phyloP scores from a whole-genome alignment of 164 flowering plant genomes.

The Aristolochia fimbriata region DNA sequence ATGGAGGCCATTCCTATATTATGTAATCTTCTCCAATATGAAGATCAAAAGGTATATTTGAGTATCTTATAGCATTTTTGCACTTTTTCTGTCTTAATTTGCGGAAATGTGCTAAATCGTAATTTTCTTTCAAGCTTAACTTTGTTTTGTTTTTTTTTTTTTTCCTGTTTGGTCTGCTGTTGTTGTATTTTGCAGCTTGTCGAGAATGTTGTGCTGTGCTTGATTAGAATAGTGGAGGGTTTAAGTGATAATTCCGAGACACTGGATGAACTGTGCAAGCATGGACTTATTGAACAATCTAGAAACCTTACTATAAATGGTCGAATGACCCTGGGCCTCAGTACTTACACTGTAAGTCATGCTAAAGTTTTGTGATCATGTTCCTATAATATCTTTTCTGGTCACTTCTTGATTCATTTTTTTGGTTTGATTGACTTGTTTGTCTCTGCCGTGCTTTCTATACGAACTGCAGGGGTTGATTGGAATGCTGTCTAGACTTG shows the following conservation, averaged over 20 bases:
- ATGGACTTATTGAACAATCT: slow-evolving; percentile 56
- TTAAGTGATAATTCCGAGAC: slow-evolving; percentile 35
- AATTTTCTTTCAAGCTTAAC: background rate
- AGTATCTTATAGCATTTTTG: too few species aligned
- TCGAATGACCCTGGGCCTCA: slow-evolving; percentile 39
- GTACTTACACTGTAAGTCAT: slow-evolving; percentile 45
- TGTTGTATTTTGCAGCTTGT: slow-evolving; percentile 44
- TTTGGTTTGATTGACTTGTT: too few species aligned
- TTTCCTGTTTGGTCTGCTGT: background rate
- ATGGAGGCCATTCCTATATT: slow-evolving; percentile 81
- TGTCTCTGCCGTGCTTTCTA: too few species aligned
- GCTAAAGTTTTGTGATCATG: background rate
- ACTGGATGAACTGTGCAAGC: slow-evolving; percentile 61
- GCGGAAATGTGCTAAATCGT: too few species aligned
- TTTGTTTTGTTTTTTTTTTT: background rate
- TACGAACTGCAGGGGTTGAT: slow-evolving; percentile 52
- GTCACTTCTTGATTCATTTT: too few species aligned
- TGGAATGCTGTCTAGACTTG: slow-evolving; percentile 61
- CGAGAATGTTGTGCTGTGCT: slow-evolving; percentile 59
- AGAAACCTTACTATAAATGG: slow-evolving; percentile 41
- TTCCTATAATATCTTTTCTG: background rate
- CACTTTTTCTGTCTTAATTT: too few species aligned
- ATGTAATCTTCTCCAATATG: slow-evolving; percentile 80
- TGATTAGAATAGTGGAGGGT: slow-evolving; percentile 51
- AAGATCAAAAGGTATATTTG: slow-evolving; percentile 61